Percentiles rank a stretch among this genome's conserved stretches.
Conservation (phyloP, 768 basidiomycete genomes). For the Neoboletus magnificus region DNA sequence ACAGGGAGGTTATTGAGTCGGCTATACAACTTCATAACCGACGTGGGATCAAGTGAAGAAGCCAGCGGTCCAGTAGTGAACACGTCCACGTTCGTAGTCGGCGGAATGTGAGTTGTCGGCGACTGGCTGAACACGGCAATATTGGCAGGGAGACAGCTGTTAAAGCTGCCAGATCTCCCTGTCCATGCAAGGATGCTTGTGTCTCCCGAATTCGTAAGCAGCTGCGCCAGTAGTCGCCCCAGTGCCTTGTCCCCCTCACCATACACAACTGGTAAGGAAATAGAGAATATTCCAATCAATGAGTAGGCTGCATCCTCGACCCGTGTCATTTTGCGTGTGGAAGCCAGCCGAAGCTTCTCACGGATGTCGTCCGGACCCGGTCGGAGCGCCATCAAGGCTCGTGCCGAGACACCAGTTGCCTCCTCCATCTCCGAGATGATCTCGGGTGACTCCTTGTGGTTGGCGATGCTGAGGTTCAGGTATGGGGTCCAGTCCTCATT, state of each 20-base stretch:
- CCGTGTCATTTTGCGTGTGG: not conserved
- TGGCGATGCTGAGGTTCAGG: not conserved
- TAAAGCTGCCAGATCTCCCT: not conserved
- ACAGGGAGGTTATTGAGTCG: not conserved
- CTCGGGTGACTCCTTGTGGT: not conserved
- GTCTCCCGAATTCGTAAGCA: not conserved
- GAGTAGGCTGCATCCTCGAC: not conserved
- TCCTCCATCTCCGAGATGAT: not conserved
- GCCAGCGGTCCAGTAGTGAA: not conserved
- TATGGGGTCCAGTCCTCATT: too few species aligned
- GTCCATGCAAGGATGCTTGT: not conserved
- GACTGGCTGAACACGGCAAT: not conserved
- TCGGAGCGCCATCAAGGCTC: not conserved
- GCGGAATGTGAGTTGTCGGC: not conserved
- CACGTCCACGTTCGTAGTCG: not conserved
- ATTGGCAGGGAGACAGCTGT: not conserved
- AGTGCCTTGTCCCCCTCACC: not conserved
- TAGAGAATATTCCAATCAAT: not conserved
- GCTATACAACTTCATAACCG: not conserved
- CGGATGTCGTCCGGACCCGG: not conserved
- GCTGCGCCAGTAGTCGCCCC: not conserved
- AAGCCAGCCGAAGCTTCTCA: not conserved
- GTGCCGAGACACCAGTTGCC: not conserved
- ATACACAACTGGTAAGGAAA: not conserved
- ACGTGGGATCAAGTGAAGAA: not conserved